A percentile compares a stretch with the other conserved stretches of the same genome.
phyloP scores from a whole-genome alignment of 2,329 filamentous ascomycete genomes.

The Talaromyces piceae region DNA sequence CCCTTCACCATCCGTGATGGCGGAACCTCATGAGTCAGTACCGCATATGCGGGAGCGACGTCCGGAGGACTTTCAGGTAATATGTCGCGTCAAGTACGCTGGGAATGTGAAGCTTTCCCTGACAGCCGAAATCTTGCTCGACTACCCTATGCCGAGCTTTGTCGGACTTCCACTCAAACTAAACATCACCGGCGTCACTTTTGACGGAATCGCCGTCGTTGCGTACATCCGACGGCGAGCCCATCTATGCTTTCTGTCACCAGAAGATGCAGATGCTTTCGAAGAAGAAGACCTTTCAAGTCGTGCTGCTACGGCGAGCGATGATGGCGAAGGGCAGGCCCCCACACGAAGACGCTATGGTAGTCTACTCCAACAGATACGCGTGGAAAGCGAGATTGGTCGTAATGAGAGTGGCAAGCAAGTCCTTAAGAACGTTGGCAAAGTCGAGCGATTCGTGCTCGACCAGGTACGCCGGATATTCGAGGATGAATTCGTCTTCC shows the following conservation, averaged over 20 bases:
- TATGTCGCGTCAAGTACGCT: slow-evolving; percentile 82
- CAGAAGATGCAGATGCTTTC: slow-evolving; percentile 77
- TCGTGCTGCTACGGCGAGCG: slow-evolving; percentile 12
- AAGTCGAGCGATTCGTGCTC: slow-evolving; percentile 94
- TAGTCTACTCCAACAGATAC: slow-evolving; percentile 79
- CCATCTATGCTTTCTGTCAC: slow-evolving; percentile 90
- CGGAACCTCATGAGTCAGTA: slow-evolving; percentile 26
- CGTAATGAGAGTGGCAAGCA: slow-evolving; percentile 86
- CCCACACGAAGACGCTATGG: slow-evolving; percentile 23
- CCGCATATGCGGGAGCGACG: slow-evolving; percentile 62
- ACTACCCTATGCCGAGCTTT: slow-evolving; percentile 98
- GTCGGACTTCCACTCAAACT: slow-evolving; percentile 90
- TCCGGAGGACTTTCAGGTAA: slow-evolving; percentile 82
- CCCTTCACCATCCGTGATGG: slow-evolving; percentile 12
- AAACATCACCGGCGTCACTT: slow-evolving; percentile 89
- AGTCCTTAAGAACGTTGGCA: slow-evolving; percentile 95
- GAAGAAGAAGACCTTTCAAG: slow-evolving; percentile 6
- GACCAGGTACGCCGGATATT: slow-evolving; percentile 96
- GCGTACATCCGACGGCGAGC: slow-evolving; percentile 83
- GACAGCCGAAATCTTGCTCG: slow-evolving; percentile 89
- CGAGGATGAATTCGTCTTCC: slow-evolving; percentile 97
- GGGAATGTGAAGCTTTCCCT: slow-evolving; percentile 82
- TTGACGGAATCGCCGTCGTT: slow-evolving; percentile 88
- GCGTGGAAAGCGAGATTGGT: slow-evolving; percentile 95
- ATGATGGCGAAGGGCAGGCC: slow-evolving; percentile 15